Evolutionary conservation across 140 eudicot genomes (phyloP), one percentile per base, ranked within the genome.

Genomic region (Senecio squalidus): DNA sequence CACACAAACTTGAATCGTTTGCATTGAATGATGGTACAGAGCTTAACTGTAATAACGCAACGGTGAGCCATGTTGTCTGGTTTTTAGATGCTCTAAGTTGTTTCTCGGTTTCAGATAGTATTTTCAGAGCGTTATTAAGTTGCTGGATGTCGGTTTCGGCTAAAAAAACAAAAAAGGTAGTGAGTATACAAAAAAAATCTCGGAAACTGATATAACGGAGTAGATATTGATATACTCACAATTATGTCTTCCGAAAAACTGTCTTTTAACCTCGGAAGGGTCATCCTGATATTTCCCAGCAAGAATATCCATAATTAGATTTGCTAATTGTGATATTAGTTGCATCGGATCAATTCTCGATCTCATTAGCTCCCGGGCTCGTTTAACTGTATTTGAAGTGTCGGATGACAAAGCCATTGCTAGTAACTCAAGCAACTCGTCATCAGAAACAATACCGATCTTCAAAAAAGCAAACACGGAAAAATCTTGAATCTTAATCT

Each of bases 401-500:
- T 87, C 96, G 11, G 93, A 76, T 29, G 98, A 92, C 64, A 92
- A 67, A 40, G 98, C 93, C 58, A 92, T 78, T 57, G 83, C 78
- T 39, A 92, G 81, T 47, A 92, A 80, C 76, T 87, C 89, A n/a
- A 87, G 78, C 76, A 92, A 72, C 64, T 92, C 93, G 58, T 87
- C 98, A 68, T 92, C 93, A 50, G 94, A 92, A 73, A 92, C 95
- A 55, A 80, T 80, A 71, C 98, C 98, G 74, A 77, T 74, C 96
- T 92, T 84, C 50, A 71, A 14, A 29, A 63, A 23, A 3, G 24
- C 2, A 65, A 48, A 52, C 5, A 33, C 14, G 36, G 22, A 9
- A 18, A 17, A 38, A 29, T 6, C 28, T 18, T 17, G 17, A 49
- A 21, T 39, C 16, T 40, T 38, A 21, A 58, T 44, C 46, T 23